These are phyloP conservation scores for Microdochium nivale DNA, from an alignment of 2,329 filamentous ascomycete species.

Conservation along the genomic window DNA sequence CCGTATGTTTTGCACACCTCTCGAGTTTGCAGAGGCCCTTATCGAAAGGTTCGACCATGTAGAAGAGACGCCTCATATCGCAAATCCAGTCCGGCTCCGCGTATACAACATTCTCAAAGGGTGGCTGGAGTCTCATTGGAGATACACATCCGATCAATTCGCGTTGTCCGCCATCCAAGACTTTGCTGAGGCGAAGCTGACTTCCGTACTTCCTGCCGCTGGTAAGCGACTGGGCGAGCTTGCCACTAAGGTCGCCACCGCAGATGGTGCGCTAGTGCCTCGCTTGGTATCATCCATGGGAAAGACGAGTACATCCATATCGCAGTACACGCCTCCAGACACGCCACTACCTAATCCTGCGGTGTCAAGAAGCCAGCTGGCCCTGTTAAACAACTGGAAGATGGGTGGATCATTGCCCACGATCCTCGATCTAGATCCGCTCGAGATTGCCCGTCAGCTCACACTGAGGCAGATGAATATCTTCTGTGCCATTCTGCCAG, in stretches of 20 bases:
- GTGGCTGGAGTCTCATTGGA: conserved; percentile 96
- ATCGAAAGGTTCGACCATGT: conserved; percentile 91
- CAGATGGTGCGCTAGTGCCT: conserved; percentile 69
- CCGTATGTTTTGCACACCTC: conserved; percentile 78
- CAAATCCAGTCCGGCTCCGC: conserved; percentile 74
- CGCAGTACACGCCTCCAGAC: conserved; percentile 62
- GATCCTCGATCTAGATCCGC: conserved; percentile 82
- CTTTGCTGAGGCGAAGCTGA: conserved; percentile 71
- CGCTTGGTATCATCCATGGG: conserved; percentile 78
- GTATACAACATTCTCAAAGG: conserved; percentile 97
- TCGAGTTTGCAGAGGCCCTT: conserved; percentile 71
- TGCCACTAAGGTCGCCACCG: conserved; percentile 66
- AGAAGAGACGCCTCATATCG: conserved; percentile 64
- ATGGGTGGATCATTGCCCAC: conserved; percentile 59
- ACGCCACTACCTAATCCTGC: conserved; percentile 60
- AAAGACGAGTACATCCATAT: conserved; percentile 72
- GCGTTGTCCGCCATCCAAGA: conserved; percentile 68
- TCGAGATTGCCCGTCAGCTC: conserved; percentile 86
- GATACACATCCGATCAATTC: conserved; percentile 66
- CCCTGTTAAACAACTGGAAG: conserved; percentile 65
- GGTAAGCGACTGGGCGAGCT: conserved; percentile 75
- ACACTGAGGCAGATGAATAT: conserved; percentile 87
- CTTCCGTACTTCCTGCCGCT: conserved; percentile 61
- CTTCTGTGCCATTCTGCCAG: conserved; percentile 85
- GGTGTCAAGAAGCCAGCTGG: conserved; percentile 69